Base-by-base conservation (phyloP, 169 alveolate genomes). In the Hepatocystis sp. region DNA sequence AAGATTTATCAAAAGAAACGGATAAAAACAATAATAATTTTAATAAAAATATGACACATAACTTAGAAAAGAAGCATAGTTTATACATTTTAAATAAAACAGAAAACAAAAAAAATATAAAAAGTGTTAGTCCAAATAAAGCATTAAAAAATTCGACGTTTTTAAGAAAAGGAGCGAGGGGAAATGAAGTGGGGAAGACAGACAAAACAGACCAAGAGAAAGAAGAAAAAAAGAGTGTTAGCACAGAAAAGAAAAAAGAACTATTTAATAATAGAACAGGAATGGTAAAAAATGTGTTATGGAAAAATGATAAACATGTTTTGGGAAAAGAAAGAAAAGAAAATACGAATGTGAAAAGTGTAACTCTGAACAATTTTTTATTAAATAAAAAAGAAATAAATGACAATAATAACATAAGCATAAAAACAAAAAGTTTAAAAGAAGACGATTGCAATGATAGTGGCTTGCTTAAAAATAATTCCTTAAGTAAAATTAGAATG, bases 311-410 rank as follows among this genome's bases (percentile, higher is more conserved):
- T n/a, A n/a, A n/a, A n/a, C n/a, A n/a, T n/a, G n/a, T n/a, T n/a
- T n/a, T n/a, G n/a, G n/a, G n/a, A n/a, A n/a, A n/a, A n/a, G 11
- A 21, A 15, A 11, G 8, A 4, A 53, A 11, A 2, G 47, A 28
- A 11, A 47, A 8, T 23, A 23, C 17, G 34, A 36, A 46, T 28
- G 7, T 2, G 19, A 44, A 39, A 21, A 15, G 0, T 4, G 42
- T 19, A 60, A 36, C 53, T 44, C 17, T 39, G 11, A 13, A 25
- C 32, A 71, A 27, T 51, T 44, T 34, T 11, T 42, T 46, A 17
- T 66, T 66, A 36, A 47, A 21, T 15, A 66, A 66, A 28, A 63
- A 34, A 28, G 55, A 40, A 10, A 66, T n/a, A 17, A 39, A 46
- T n/a, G 56, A 17, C 19, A 36, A 58, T 17, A 67, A 46, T 25